phyloP scores from a whole-genome alignment of 1,284 basidiomycete species.

The Apiotrichum brassicae region DNA sequence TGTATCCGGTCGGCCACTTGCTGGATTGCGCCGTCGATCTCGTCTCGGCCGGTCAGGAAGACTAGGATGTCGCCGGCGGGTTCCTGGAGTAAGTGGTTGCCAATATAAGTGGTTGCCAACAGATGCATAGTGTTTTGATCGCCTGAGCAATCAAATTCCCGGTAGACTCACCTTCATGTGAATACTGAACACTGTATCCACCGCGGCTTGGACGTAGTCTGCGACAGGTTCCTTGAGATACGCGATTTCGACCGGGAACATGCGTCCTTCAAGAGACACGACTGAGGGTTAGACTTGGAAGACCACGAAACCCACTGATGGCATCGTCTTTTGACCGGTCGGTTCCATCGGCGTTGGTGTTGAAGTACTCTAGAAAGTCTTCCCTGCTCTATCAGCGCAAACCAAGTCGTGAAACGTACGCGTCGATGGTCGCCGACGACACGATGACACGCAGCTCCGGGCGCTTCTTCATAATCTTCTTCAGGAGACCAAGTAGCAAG shows the following conservation, averaged over 20 bases:
- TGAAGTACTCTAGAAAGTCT: conserved; percentile 83
- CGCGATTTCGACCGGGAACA: conserved; percentile 82
- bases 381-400: conserved; percentile 39
- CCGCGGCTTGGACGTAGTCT: conserved; percentile 79
- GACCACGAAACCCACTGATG: conserved; percentile 26
- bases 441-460: conserved; percentile 83
- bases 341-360: conserved; percentile 47
- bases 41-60: conserved; percentile 93
- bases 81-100: conserved; percentile 58
- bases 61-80: conserved; percentile 79
- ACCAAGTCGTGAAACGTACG: conserved; percentile 43
- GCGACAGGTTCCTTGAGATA: conserved; percentile 64
- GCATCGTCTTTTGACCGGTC: conserved; percentile 46
- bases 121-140: no score
- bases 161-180: conserved; percentile 61
- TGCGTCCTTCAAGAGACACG: conserved; percentile 83
- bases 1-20: conserved; percentile 66
- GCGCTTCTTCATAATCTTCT: conserved; percentile 88
- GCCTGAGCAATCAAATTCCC: no score
- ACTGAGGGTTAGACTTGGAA: conserved; percentile 51
- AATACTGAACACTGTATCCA: conserved; percentile 77
- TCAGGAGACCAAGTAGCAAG: conserved; percentile 81
- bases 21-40: conserved; percentile 84
- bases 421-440: conserved; percentile 93
- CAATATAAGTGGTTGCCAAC: not conserved